Evolutionary conservation across 2,329 filamentous ascomycete genomes (phyloP).

Genomic region (Diaporthe citriasiana): DNA sequence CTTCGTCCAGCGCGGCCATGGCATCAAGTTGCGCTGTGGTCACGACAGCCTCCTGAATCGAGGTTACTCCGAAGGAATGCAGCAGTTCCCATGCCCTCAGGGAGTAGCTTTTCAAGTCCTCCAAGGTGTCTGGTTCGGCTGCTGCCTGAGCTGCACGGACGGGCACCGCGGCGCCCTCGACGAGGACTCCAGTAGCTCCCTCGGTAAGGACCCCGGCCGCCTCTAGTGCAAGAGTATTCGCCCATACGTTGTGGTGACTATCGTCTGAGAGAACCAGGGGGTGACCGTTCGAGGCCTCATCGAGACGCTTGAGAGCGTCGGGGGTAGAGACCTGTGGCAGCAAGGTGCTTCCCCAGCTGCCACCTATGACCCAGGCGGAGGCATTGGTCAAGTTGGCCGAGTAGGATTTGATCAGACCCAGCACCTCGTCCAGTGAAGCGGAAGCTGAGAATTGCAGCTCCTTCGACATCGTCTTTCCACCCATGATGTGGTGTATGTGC

Average conservation of each 20-base stretch:
- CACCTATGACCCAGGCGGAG: slow-evolving; percentile 3
- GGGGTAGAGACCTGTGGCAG: not conserved
- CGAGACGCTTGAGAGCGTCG: not conserved
- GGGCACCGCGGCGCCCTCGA: not conserved
- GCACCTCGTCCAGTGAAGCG: not conserved
- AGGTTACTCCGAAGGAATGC: not conserved
- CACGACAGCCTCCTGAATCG: not conserved
- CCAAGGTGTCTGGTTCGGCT: not conserved
- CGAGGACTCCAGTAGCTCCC: not conserved
- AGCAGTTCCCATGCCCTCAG: not conserved
- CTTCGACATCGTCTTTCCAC: not conserved
- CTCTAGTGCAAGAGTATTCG: not conserved
- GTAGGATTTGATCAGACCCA: not conserved
- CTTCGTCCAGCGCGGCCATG: not conserved
- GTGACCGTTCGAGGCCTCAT: not conserved
- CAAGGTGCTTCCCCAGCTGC: slow-evolving; percentile 7
- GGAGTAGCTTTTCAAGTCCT: not conserved
- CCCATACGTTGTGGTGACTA: not conserved
- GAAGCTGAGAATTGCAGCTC: not conserved
- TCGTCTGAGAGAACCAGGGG: not conserved
- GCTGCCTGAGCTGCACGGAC: not conserved
- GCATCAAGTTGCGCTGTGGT: not conserved
- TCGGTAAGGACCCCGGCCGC: not conserved
- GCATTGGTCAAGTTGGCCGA: not conserved
- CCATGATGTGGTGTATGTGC: not conserved